Evolutionary conservation across 129 eudicot species (phyloP), one percentile per base, ranked within the genome.

Genomic region (Tanacetum coccineum): DNA sequence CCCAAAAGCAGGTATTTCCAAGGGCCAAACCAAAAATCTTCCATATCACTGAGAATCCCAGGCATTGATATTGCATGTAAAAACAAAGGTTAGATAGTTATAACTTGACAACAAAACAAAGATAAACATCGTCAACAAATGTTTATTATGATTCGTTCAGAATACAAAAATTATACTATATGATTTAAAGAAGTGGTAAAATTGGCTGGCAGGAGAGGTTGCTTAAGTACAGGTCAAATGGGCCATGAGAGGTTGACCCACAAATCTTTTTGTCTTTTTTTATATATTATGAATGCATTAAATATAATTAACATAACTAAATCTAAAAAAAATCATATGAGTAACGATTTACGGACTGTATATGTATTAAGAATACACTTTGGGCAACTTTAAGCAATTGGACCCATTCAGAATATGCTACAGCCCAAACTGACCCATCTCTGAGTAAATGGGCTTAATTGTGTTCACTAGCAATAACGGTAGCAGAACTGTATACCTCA

Each of bases 21-120:
- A 55, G 81, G 77, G 57, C 99, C 99, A 76, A 94, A 80, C 97
- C 99, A 94, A 61, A 71, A 75, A 57, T 87, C 88, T 76, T 94
- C 97, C 81, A 87, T n/a, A 61, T 87, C 85, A 57, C 99, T 94
- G 83, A 32, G 47, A 18, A 47, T 61, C 1, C 50, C 49, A 22
- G 26, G 6, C 25, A 53, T 53, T 53, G 18, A 53, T 9, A 55
- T 55, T 55, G 42, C 57, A 61, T 55, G 51, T 36, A 57, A 26
- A 22, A 64, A 18, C 13, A 51, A 30, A 61, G 18, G 19, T 46
- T n/a, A 17, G 45, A 25, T 44, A 36, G 48, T 49, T 49, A 62
- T 3, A 46, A 17, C 47, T 48, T 14, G 13, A 64, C 21, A 54
- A 21, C 18, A 49, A 57, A 64, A 54, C 48, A 64, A 13, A 54